Percentiles rank a stretch among this genome's conserved stretches.
phyloP scores from a whole-genome alignment of 345 rosid species.

The Clausena lansium region DNA sequence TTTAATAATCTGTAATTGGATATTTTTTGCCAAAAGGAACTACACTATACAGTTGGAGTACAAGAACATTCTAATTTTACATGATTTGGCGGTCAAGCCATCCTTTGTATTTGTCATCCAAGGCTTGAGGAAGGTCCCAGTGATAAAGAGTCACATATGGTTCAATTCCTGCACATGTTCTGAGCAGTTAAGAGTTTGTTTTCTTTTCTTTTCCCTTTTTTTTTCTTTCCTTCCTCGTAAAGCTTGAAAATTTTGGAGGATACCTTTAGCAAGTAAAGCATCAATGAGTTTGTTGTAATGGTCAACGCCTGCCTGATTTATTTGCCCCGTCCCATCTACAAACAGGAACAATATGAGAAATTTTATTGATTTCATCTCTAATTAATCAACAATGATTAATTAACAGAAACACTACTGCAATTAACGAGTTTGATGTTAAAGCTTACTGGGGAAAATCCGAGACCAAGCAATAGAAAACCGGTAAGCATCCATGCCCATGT shows the following conservation, averaged over 20 bases:
- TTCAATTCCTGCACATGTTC: slow-evolving; percentile 58
- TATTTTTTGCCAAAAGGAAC: background rate
- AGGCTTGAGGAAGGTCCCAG: slow-evolving; percentile 98
- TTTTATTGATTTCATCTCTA: background rate
- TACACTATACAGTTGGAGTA: background rate
- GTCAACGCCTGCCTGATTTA: slow-evolving; percentile 89
- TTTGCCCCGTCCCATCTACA: slow-evolving; percentile 71
- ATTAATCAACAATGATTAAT: background rate
- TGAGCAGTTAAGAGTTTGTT: background rate
- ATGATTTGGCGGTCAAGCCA: slow-evolving; percentile 76
- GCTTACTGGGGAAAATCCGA: slow-evolving; percentile 80
- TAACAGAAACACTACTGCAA: no score
- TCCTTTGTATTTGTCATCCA: slow-evolving; percentile 72
- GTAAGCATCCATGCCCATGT: slow-evolving; percentile 93
- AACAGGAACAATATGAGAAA: background rate
- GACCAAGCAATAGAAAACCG: slow-evolving; percentile 94
- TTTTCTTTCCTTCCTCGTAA: no score
- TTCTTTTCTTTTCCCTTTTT: no score
- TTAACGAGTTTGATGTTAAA: background rate
- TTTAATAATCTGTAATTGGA: background rate
- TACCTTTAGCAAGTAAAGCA: slow-evolving; percentile 78
- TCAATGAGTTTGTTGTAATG: slow-evolving; percentile 82
- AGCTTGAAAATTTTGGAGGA: background rate
- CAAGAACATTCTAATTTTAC: slow-evolving; percentile 33
- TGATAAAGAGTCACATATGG: slow-evolving; percentile 92